Conservation (phyloP, 2,329 filamentous ascomycete genomes). For the Aspergillus phoenicis region DNA sequence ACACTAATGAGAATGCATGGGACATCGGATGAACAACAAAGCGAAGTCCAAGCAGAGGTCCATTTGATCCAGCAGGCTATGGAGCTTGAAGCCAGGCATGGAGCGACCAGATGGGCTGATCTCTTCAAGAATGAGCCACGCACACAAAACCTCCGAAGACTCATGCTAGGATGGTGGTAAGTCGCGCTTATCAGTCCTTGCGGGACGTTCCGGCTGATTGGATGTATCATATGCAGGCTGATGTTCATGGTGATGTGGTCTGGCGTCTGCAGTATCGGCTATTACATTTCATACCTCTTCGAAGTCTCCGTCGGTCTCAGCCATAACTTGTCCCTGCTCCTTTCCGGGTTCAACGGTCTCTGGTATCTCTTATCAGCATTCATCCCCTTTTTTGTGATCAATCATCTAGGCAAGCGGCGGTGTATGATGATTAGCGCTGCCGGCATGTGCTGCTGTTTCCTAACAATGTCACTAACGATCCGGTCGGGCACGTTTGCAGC, state of each 20-base stretch:
- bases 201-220: not conserved
- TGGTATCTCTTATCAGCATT: constrained; percentile 11
- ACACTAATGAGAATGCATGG: not conserved
- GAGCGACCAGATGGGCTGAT: not conserved
- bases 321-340: constrained; percentile 1
- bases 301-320: constrained; percentile 3
- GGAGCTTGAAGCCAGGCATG: not conserved
- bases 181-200: not conserved
- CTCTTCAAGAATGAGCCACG: not conserved
- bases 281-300: constrained; percentile 16
- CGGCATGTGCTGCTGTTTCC: constrained; percentile 50
- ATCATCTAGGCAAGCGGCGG: constrained; percentile 43
- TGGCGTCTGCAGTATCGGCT: constrained; percentile 22
- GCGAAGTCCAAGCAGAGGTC: not conserved
- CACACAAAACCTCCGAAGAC: not conserved
- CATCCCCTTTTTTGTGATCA: constrained; percentile 47
- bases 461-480: constrained; percentile 45
- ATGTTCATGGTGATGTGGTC: constrained; percentile 29
- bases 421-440: constrained; percentile 46
- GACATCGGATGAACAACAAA: not conserved
- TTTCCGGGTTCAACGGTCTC: constrained; percentile 7
- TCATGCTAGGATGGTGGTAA: not conserved
- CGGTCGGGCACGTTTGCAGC: constrained; percentile 41
- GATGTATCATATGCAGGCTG: not conserved
- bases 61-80: not conserved